A percentile compares a stretch with the other conserved stretches of the same genome.
Evolutionary conservation across 2,329 filamentous ascomycete species (phyloP).

Genomic region (Ophiosphaerella herpotricha): DNA sequence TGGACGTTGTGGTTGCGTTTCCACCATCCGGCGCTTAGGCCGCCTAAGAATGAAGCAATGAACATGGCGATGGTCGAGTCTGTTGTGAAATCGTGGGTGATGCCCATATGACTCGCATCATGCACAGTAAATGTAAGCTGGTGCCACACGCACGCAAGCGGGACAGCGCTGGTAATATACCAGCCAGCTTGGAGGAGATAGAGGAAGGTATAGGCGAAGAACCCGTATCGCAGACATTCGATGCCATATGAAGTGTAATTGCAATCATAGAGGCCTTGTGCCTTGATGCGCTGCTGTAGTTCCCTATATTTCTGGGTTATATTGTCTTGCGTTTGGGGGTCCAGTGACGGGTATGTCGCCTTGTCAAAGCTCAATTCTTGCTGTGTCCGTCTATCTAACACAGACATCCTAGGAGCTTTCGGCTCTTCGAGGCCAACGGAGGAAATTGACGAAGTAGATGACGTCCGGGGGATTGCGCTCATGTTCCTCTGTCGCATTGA

Average conservation of each 20-base stretch:
- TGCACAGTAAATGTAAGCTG: conserved; percentile 93
- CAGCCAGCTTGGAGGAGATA: conserved; percentile 49
- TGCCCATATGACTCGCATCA: conserved; percentile 96
- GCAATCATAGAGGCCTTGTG: conserved; percentile 80
- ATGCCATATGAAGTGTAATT: conserved; percentile 79
- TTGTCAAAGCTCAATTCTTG: conserved; percentile 77
- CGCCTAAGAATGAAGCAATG: conserved; percentile 87
- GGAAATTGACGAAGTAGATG: conserved; percentile 66
- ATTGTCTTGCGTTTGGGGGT: conserved; percentile 71
- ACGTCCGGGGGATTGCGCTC: conserved; percentile 45
- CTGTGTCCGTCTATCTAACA: conserved; percentile 73
- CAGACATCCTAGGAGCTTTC: conserved; percentile 54
- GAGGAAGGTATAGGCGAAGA: conserved; percentile 68
- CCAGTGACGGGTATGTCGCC: conserved; percentile 79
- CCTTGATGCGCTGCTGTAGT: conserved; percentile 71
- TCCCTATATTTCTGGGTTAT: conserved; percentile 83
- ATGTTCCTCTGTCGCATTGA: conserved; percentile 43
- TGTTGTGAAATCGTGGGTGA: conserved; percentile 84
- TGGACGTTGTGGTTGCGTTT: conserved; percentile 96
- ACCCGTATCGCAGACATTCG: conserved; percentile 73
- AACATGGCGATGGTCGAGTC: conserved; percentile 88
- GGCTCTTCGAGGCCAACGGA: conserved; percentile 52
- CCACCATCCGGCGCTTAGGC: conserved; percentile 94
- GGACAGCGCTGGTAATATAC: conserved; percentile 68
- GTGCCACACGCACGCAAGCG: conserved; percentile 87